Conservation (phyloP, 2,329 filamentous ascomycete genomes). For the Exserohilum rostratum region DNA sequence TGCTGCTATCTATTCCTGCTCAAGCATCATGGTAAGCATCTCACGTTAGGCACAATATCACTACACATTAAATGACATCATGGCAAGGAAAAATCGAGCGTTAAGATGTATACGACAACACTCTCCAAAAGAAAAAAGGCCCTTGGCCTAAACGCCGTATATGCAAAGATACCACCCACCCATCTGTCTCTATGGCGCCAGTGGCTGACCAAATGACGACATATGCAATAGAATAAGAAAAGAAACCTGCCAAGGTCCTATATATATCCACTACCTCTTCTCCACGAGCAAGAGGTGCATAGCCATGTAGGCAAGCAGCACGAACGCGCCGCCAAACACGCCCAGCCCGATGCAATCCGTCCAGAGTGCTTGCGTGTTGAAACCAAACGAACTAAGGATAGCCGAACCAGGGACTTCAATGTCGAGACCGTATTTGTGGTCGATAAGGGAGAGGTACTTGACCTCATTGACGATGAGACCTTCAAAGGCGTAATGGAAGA, state of each 20-base stretch:
- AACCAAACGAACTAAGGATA: conserved; percentile 93
- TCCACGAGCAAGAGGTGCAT: conserved; percentile 96
- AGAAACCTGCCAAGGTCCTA: background rate
- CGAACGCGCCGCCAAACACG: conserved; percentile 80
- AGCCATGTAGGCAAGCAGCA: conserved; percentile 84
- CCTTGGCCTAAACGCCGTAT: background rate
- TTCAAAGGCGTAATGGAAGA: conserved; percentile 98
- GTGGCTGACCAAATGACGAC: background rate
- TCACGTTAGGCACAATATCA: too few species aligned
- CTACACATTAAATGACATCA: too few species aligned
- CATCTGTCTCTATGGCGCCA: background rate
- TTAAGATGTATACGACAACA: background rate
- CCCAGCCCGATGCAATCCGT: conserved; percentile 80
- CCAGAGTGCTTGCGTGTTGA: conserved; percentile 87
- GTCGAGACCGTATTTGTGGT: conserved; percentile 94
- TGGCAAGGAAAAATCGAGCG: background rate
- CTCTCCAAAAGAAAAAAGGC: background rate
- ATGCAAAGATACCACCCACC: conserved; percentile 2
- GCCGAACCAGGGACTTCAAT: conserved; percentile 95
- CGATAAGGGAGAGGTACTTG: conserved; percentile 82
- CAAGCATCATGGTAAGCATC: too few species aligned
- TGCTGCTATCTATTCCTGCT: too few species aligned
- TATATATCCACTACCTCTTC: conserved; percentile 64
- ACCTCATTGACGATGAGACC: conserved; percentile 97
- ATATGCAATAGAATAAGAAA: background rate